phyloP scores from a whole-genome alignment of 768 basidiomycete genomes.

The Naganishia vishniacii region DNA sequence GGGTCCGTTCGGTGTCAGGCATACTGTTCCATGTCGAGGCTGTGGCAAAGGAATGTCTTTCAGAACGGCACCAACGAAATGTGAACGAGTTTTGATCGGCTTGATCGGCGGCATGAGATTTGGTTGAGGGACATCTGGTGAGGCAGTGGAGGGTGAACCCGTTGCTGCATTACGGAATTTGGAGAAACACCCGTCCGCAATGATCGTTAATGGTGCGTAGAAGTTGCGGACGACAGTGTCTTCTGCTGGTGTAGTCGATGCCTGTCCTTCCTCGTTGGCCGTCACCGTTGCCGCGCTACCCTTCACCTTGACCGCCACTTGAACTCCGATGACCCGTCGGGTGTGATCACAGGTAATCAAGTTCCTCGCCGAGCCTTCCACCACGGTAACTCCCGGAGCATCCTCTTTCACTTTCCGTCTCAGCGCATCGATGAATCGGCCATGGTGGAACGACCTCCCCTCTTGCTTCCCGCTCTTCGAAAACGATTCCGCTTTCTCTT shows the following conservation, averaged over 20 bases:
- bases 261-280: slow-evolving; percentile 39
- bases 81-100: slow-evolving; percentile 55
- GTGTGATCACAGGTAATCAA: slow-evolving; percentile 61
- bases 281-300: slow-evolving; percentile 54
- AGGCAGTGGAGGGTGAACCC: neutral
- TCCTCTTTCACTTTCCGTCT: slow-evolving; percentile 62
- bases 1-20: slow-evolving; percentile 75
- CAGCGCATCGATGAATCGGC: slow-evolving; percentile 74
- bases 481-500: slow-evolving; percentile 1
- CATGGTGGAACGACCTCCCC: slow-evolving; percentile 90
- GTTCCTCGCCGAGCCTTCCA: slow-evolving; percentile 46
- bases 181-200: slow-evolving; percentile 92
- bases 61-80: slow-evolving; percentile 81
- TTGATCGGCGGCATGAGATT: slow-evolving; percentile 17
- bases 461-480: slow-evolving; percentile 51
- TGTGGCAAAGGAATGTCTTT: slow-evolving; percentile 59
- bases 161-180: slow-evolving; percentile 63
- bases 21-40: slow-evolving; percentile 63
- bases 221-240: slow-evolving; percentile 52
- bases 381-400: slow-evolving; percentile 33
- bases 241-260: slow-evolving; percentile 41
- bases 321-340: slow-evolving; percentile 43
- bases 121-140: neutral
- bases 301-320: slow-evolving; percentile 50
- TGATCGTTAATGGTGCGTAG: slow-evolving; percentile 70